phyloP scores from a whole-genome alignment of 108 stramenopile species.

The Fragilariopsis cylindrus region DNA sequence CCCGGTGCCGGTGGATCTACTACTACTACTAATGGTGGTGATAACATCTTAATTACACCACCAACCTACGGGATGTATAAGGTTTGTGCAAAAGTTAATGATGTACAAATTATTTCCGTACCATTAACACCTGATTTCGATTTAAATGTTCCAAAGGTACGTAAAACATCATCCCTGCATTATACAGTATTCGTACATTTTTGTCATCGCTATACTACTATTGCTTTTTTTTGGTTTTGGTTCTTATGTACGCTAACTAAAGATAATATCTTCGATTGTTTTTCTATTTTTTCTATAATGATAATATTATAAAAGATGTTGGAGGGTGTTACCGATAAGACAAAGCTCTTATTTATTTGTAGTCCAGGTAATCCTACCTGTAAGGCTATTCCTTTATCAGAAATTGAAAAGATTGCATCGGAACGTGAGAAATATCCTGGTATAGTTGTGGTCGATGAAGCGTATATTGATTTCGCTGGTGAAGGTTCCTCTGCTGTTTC shows the following conservation, averaged over 20 bases:
- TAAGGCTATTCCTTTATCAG: constrained; percentile 79
- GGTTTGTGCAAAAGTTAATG: constrained; percentile 95
- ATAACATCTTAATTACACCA: constrained; percentile 87
- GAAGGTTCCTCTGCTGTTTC: constrained; percentile 47
- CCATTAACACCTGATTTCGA: constrained; percentile 84
- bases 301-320: constrained; percentile 48
- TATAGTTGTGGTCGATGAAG: constrained; percentile 94
- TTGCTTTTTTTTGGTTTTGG: not conserved
- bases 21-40: not conserved
- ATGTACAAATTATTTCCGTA: constrained; percentile 74
- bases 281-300: not conserved
- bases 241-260: not conserved
- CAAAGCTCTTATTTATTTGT: constrained; percentile 91
- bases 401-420: constrained; percentile 62
- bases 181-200: not conserved
- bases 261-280: not conserved
- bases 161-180: constrained; percentile 25
- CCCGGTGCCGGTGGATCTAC: constrained; percentile 48
- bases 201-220: not conserved
- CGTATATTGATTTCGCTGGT: constrained; percentile 88
- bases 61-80: constrained; percentile 98
- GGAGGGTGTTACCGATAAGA: constrained; percentile 63
- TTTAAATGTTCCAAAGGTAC: constrained; percentile 63
- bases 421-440: constrained; percentile 49
- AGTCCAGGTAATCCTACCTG: constrained; percentile 95